Percentiles rank a stretch among this genome's conserved stretches.
Conservation (phyloP, 345 rosid genomes). For the Cardamine resedifolia region DNA sequence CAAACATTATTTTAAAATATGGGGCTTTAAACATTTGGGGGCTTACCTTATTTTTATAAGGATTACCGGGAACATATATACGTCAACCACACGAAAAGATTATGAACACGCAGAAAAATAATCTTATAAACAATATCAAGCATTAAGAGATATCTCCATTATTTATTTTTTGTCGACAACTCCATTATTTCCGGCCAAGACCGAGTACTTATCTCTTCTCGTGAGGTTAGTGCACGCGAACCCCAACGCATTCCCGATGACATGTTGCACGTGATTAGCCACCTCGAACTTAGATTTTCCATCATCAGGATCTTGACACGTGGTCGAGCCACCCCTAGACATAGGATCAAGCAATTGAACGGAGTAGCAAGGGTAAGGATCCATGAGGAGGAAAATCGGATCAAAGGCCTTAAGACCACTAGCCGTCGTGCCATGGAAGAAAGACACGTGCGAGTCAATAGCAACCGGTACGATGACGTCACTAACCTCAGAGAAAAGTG, state of each 20-base stretch:
- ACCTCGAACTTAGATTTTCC: slow-evolving; percentile 37
- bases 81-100: not conserved
- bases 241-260: slow-evolving; percentile 51
- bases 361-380: slow-evolving; percentile 41
- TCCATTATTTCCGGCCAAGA: slow-evolving; percentile 60
- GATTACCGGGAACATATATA: not conserved
- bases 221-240: slow-evolving; percentile 56
- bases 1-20: not conserved
- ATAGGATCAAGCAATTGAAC: slow-evolving; percentile 41
- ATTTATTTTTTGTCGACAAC: slow-evolving; percentile 16
- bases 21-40: not conserved
- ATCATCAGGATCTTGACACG: slow-evolving; percentile 30
- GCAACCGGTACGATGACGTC: slow-evolving; percentile 54
- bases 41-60: not conserved
- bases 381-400: slow-evolving; percentile 43
- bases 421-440: slow-evolving; percentile 62
- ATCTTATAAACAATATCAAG: not conserved
- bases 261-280: slow-evolving; percentile 52
- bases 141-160: not conserved
- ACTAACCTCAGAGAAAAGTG: slow-evolving; percentile 57
- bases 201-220: slow-evolving; percentile 54
- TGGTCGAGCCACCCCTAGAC: slow-evolving; percentile 6
- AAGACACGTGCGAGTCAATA: slow-evolving; percentile 43
- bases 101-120: not conserved
- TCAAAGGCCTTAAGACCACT: slow-evolving; percentile 55